phyloP scores from a whole-genome alignment of 2,329 filamentous ascomycete species.

The Aspergillus novoparasiticus region DNA sequence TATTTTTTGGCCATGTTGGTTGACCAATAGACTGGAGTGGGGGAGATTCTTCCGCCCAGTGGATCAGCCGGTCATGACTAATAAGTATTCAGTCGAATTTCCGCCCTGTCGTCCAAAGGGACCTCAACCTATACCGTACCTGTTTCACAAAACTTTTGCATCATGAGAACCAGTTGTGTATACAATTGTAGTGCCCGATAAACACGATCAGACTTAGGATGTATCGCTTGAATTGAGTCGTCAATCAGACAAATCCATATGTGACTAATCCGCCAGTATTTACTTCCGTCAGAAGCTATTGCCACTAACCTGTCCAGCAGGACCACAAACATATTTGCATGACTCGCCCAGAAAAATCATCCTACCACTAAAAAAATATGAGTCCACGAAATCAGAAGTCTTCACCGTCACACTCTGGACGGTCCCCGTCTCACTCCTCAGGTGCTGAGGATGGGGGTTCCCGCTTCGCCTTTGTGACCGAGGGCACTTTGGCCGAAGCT shows the following conservation, averaged over 20 bases:
- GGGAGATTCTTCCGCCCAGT: neutral
- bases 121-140: neutral
- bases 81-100: neutral
- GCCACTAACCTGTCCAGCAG: neutral
- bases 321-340: neutral
- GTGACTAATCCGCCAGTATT: neutral
- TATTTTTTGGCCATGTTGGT: too few relatives aligned
- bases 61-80: neutral
- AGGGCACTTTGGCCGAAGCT: conserved; percentile 20
- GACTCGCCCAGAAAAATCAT: neutral
- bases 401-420: neutral
- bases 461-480: conserved; percentile 28
- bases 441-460: neutral
- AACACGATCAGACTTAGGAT: neutral
- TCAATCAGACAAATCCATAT: neutral
- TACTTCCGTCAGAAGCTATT: neutral
- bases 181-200: neutral
- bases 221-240: neutral
- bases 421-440: neutral
- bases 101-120: neutral
- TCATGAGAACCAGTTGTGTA: neutral
- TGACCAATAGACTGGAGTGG: neutral
- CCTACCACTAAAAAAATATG: neutral
- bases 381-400: neutral
- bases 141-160: neutral